Evolutionary conservation across 306 rosid species (phyloP), one percentile per base, ranked within the genome.

Genomic region (Cucurbita ficifolia): DNA sequence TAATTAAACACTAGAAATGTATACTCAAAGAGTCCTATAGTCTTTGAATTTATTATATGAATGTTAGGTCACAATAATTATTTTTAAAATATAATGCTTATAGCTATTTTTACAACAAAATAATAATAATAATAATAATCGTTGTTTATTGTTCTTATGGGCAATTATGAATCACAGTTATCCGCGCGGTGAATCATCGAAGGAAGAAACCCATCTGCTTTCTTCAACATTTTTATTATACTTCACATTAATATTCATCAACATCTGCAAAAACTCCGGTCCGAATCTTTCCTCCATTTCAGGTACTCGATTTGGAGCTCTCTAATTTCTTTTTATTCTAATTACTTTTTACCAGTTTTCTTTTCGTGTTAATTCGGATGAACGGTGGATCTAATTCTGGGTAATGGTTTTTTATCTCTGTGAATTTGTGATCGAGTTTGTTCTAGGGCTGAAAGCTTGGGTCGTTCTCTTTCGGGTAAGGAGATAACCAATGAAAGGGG

Each of bases 401-500:
- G 74, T 49, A 8, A 79, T 50, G 49, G 12, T 69, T 48, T 48
- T 69, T 14, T 57, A 69, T 69, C 73, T 69, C 42, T 69, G 11
- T 14, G 73, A 68, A 45, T 69, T 48, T 69, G 42, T 8, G 40
- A 69, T 69, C 14, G 7, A 12, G 63, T 55, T 60, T 43, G 56
- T 79, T 73, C 49, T 79, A 84, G 88, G 87, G 80, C 78, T 55
- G 59, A 46, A 56, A 74, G 77, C 43, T 72, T 64, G 14, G 9
- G 19, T n/a, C 5, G 67, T 68, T 72, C 55, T 39, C 43, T 5
- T 81, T 40, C 45, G 43, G 74, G 16, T 19, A 35, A 75, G 46
- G 82, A 57, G 75, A 67, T 72, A n/a, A 71, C 58, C 88, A 62
- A 92, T 95, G 99, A 80, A 83, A 64, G 85, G 92, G 76, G 99